Evolutionary conservation across 441 rosid species (phyloP), one percentile per base, ranked within the genome.

Genomic region (Aquilaria agallochum): DNA sequence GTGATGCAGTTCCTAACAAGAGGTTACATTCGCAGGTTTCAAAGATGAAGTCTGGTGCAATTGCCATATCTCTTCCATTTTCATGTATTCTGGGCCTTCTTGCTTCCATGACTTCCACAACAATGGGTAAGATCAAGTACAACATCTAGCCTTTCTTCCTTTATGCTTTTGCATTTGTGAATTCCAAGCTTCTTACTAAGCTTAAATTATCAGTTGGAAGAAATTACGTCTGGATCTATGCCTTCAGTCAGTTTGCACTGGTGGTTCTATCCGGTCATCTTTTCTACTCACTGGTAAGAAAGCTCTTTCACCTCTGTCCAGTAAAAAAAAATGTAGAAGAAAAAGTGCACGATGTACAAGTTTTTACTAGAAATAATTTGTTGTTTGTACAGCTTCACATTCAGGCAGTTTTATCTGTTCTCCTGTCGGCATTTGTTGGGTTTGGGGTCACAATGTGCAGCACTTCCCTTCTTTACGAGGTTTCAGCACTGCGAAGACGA

Each of bases 51-150:
- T 82, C 99, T 30, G 90, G 98, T 5, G 98, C 99, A 34, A 86
- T 92, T 59, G 91, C 97, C 55, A 78, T 92, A 65, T 88, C 99
- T 69, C 97, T 95, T 61, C 99, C 99, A 4, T 95, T 95, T 72
- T 88, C 98, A 33, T 95, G 97, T 70, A 78, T 95, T 47, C 70
- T 92, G 57, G 97, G 98, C 73, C 88, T 95, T 56, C 79, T 95
- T 53, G 99, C 98, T 13, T 86, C 99, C 54, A 89, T 92, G 97
- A 83, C 95, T 5, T 78, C 98, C 4, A 80, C 97, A 56, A 89
- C 97, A 55, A 89, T 92, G 97, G 99, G 99, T 95, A 75, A 45
- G 78, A 51, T 36, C 64, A 61, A 50, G 50, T 67, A 30, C 11
- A 34, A 45, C 56, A 11, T 12, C 31, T 50, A 34, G 56, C 31